A percentile compares a stretch with the other conserved stretches of the same genome.
Conservation (phyloP, 345 rosid species). For the Theobroma cacao region DNA sequence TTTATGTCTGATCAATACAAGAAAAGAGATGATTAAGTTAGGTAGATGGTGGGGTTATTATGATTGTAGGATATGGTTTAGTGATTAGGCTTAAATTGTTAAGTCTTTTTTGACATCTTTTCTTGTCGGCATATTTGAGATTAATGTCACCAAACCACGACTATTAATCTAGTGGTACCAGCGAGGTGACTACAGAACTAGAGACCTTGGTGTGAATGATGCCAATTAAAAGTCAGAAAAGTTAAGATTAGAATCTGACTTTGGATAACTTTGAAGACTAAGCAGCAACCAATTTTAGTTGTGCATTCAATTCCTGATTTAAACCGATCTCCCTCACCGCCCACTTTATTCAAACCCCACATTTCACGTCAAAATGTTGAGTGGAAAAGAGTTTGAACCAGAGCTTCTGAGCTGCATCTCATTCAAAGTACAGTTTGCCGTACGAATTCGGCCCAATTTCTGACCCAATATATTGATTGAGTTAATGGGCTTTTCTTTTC, state of each 20-base stretch:
- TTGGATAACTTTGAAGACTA: slow-evolving; percentile 1
- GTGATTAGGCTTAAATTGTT: neutral
- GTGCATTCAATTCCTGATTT: neutral
- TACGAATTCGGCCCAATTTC: neutral
- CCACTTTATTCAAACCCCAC: too few relatives aligned
- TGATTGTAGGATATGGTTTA: neutral
- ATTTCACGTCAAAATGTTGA: neutral
- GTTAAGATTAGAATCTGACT: neutral
- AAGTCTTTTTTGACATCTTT: neutral
- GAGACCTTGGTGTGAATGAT: neutral
- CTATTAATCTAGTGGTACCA: neutral
- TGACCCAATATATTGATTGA: neutral
- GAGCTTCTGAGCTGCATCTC: neutral
- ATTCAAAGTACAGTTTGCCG: too few relatives aligned
- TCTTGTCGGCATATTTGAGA: neutral
- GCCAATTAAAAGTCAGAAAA: neutral
- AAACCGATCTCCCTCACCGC: neutral
- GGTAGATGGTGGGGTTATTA: neutral
- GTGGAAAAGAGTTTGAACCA: neutral
- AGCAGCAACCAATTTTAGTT: neutral
- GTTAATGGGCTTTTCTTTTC: neutral
- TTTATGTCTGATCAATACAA: neutral
- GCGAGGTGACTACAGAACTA: neutral
- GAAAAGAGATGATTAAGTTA: neutral
- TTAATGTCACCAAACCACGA: neutral